A percentile compares a stretch with the other conserved stretches of the same genome.
These are phyloP conservation scores for Xerocomellus amylosporus DNA, from an alignment of 768 basidiomycete genomes.

Conservation along the genomic window DNA sequence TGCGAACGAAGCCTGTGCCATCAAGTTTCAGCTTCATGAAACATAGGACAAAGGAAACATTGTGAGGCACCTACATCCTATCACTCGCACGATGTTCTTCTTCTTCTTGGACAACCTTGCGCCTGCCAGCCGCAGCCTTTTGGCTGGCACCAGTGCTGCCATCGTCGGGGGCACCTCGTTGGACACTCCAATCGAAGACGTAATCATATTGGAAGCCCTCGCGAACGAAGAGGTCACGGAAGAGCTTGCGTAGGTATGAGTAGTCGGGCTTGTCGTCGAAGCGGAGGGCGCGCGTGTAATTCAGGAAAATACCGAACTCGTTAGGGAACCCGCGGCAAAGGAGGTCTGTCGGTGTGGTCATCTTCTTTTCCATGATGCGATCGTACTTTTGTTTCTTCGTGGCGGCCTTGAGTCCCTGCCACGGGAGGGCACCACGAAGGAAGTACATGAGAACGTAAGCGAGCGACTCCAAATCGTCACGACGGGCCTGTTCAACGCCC, in stretches of 20 bases:
- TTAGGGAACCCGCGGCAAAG: conserved; percentile 99
- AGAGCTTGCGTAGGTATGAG: conserved; percentile 98
- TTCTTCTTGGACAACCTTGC: conserved; percentile 83
- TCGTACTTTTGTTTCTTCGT: conserved; percentile 99
- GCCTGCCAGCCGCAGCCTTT: conserved; percentile 60
- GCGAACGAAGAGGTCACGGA: conserved; percentile 95
- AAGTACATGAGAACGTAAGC: conserved; percentile 99
- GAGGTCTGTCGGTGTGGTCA: conserved; percentile 96
- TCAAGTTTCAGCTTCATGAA: conserved; percentile 14
- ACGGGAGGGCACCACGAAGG: conserved; percentile 95
- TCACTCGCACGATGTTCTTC: conserved; percentile 81
- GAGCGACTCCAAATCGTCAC: conserved; percentile 96
- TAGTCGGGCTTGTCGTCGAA: conserved; percentile 99
- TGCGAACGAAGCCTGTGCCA: conserved; percentile 75
- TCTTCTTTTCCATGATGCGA: conserved; percentile 99
- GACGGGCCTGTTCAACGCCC: conserved; percentile 96
- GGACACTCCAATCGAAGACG: conserved; percentile 98
- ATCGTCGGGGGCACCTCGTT: conserved; percentile 70
- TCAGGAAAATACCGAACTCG: conserved; percentile 98
- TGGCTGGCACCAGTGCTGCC: conserved; percentile 55
- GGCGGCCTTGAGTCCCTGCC: conserved; percentile 99
- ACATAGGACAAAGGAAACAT: conserved; percentile 13
- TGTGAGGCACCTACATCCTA: conserved; percentile 62
- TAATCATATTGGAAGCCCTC: conserved; percentile 99
- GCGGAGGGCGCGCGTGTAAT: conserved; percentile 97